phyloP scores from a whole-genome alignment of 1,139 yeast genomes.

The Kazachstania sp. region DNA sequence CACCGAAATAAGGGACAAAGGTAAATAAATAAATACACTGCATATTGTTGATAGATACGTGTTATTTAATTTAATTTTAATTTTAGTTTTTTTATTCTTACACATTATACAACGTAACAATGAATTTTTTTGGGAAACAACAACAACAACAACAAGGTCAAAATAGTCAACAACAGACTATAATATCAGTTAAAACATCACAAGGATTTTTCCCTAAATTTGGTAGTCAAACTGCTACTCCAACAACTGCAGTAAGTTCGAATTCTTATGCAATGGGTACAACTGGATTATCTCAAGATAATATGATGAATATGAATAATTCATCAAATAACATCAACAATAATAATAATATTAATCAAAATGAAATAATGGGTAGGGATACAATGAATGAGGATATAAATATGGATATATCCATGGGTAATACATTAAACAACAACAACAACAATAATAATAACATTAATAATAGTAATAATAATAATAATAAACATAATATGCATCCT shows the following conservation, averaged over 20 bases:
- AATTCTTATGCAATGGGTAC: constrained; percentile 64
- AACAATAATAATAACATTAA: neutral
- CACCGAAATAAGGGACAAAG: neutral
- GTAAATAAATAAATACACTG: neutral
- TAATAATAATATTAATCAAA: constrained; percentile 11
- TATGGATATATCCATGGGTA: constrained; percentile 1
- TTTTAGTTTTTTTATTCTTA: too few relatives aligned
- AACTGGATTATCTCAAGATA: constrained; percentile 29
- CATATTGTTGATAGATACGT: neutral
- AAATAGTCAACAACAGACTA: constrained; percentile 5
- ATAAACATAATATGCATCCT: neutral
- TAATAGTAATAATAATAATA: too few relatives aligned
- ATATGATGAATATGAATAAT: neutral
- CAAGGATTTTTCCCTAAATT: constrained; percentile 27
- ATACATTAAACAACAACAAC: neutral
- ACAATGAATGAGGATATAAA: constrained; percentile 8
- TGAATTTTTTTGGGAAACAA: constrained; percentile 26
- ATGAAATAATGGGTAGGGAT: constrained; percentile 8
- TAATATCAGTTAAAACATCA: constrained; percentile 7
- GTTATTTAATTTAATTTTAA: too few relatives aligned
- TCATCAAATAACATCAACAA: neutral
- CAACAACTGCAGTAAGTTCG: constrained; percentile 60
- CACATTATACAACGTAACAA: constrained; percentile 4
- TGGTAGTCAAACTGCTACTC: constrained; percentile 33
- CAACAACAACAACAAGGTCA: too few relatives aligned